Evolutionary conservation across 352 stramenopile genomes (phyloP), one percentile per base, ranked within the genome.

Genomic region (Pythium dissimile): DNA sequence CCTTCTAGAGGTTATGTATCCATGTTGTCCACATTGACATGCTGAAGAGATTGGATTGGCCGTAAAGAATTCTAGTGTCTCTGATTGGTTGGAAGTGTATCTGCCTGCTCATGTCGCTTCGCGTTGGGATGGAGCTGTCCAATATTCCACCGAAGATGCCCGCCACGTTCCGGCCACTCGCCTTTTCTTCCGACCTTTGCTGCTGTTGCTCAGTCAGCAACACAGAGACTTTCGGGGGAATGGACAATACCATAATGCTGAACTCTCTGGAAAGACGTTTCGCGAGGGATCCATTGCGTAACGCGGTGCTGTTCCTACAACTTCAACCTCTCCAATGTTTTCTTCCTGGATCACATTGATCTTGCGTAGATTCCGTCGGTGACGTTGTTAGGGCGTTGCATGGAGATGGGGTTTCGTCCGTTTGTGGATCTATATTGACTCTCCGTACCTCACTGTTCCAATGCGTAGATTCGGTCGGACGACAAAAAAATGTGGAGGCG

Each of bases 71-170:
- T 15, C 12, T 10, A 32, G 3, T 7, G 5, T 7, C 10, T 51
- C 5, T 39, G 9, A 51, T 51, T 51, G 5, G 44, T 1, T 51
- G 16, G 21, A 38, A 51, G 24, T 2, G 13, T 23, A 51, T 51
- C 44, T 7, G 5, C n/a, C 38, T 8, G 10, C 6, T 28, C 27
- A 24, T 47, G 21, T 47, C 41, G 11, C 41, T 47, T 47, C 41
- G 41, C 18, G 1, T 28, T 28, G 18, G 2, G 20, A 21, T 45
- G 38, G 41, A 47, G 41, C 41, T 39, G 26, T 24, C 24, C 45
- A 11, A 16, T 5, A 23, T 53, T 53, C 45, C 30, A 42, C 45
- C 35, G 45, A 53, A 53, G 10, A 37, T 53, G 45, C 45, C 6
- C n/a, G 27, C n/a, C 11, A 21, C n/a, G 45, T 53, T 53, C 45